Percentiles rank a stretch among this genome's conserved stretches.
Conservation (phyloP, 2,329 filamentous ascomycete species). For the Xylariaceae sp. region DNA sequence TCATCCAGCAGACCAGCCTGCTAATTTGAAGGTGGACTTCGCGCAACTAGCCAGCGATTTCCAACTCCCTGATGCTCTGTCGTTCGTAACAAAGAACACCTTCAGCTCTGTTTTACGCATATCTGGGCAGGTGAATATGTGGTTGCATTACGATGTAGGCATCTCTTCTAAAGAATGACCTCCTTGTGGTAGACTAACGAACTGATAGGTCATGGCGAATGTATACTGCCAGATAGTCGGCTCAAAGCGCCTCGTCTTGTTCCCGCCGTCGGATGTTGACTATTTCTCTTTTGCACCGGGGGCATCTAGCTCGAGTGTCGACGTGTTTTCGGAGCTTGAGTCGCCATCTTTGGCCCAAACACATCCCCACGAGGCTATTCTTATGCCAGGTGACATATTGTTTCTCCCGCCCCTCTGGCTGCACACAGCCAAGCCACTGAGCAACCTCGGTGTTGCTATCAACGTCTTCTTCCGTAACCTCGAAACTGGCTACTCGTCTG, state of each 20-base stretch:
- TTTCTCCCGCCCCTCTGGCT: conserved; percentile 85
- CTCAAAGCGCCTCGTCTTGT: conserved; percentile 73
- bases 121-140: conserved; percentile 80
- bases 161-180: not conserved
- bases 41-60: conserved; percentile 72
- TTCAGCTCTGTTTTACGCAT: conserved; percentile 82
- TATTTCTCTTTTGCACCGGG: conserved; percentile 73
- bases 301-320: conserved; percentile 76
- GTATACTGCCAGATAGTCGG: conserved; percentile 79
- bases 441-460: conserved; percentile 71
- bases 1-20: conserved; percentile 68
- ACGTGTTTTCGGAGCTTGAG: conserved; percentile 63
- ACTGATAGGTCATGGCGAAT: conserved; percentile 75
- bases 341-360: conserved; percentile 48
- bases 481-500: conserved; percentile 67
- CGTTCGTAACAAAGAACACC: conserved; percentile 59
- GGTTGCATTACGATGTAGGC: conserved; percentile 83
- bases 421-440: conserved; percentile 69
- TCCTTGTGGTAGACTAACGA: conserved; percentile 3
- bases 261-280: conserved; percentile 74
- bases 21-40: conserved; percentile 73
- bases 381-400: conserved; percentile 74
- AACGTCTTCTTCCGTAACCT: conserved; percentile 86
- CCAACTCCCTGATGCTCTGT: conserved; percentile 63
- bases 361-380: conserved; percentile 66